Base-by-base conservation (phyloP, 164 flowering plant genomes). In the Magnolia kwangsiensis region DNA sequence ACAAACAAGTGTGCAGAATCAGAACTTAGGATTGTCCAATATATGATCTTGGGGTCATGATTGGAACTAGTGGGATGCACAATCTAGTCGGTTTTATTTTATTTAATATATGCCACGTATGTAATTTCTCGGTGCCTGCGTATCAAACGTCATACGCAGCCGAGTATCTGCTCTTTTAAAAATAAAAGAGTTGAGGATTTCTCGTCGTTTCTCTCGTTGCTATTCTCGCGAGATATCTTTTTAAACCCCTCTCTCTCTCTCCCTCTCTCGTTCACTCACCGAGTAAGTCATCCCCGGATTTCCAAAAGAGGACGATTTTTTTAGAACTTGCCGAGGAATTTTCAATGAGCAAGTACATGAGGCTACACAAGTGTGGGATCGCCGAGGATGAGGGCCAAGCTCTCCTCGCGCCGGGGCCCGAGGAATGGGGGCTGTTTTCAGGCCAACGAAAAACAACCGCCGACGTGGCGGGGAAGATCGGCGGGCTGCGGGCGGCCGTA, bases 281-380 rank as follows among this genome's bases (percentile, higher is more conserved):
- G 10, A 64, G 9, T n/a, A 64, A 37, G 29, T 37, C 7, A 37
- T 37, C 45, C 7, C 45, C 45, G 45, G 45, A 37, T 3, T 37
- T 37, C 45, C 45, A 3, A 5, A 37, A 4, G 45, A 37, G 45
- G 45, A 37, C 45, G 45, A 37, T 37, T 37, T 37, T 31, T 37
- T 37, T 37, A 37, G 45, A 37, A 37, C 45, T 37, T 2, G 45
- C 45, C 45, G 45, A 37, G 45, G 45, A 37, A 37, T 37, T 37
- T 3, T 0, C 45, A 37, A 21, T 11, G 19, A 73, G 31, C 51
- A 73, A 63, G 55, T 73, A 73, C 37, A 7, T 31, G 51, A 73
- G 24, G 75, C 69, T 73, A 11, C 75, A 31, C 67, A 63, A 61
- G 68, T 73, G 75, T 55, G 19, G 49, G 51, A 55, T 55, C 61